A percentile compares a stretch with the other conserved stretches of the same genome.
Conservation (phyloP, 371 early-diverging fungal species). For the Apophysomyces sp. region DNA sequence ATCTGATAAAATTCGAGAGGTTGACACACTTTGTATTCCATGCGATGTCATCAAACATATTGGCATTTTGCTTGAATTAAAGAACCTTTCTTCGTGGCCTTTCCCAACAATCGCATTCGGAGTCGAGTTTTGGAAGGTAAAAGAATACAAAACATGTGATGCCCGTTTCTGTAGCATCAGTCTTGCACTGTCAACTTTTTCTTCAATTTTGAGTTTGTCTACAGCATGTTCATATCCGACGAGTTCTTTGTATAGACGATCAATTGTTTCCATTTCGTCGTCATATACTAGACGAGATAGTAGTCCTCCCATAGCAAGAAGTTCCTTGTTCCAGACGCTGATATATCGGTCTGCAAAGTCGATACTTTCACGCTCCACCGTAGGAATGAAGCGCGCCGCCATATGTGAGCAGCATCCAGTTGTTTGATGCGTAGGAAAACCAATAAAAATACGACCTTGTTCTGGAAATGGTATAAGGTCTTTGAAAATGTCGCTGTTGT, state of each 20-base stretch:
- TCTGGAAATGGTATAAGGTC: constrained; percentile 72
- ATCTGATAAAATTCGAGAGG: constrained; percentile 46
- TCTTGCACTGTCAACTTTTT: constrained; percentile 24
- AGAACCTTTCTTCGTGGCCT: constrained; percentile 59
- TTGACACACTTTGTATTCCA: constrained; percentile 59
- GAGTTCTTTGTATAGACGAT: constrained; percentile 53
- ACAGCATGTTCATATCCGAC: constrained; percentile 33
- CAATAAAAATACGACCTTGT: constrained; percentile 89
- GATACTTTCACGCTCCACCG: constrained; percentile 87
- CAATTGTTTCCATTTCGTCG: constrained; percentile 68
- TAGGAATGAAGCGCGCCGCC: constrained; percentile 88
- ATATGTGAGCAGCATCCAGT: constrained; percentile 85
- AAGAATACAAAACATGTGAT: constrained; percentile 69
- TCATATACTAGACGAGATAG: constrained; percentile 79
- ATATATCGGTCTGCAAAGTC: constrained; percentile 90
- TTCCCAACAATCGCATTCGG: constrained; percentile 69
- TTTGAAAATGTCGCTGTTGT: constrained; percentile 57
- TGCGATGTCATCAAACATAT: constrained; percentile 64
- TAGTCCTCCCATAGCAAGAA: constrained; percentile 74
- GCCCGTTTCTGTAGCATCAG: constrained; percentile 67
- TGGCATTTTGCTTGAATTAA: constrained; percentile 47
- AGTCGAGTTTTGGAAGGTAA: constrained; percentile 71
- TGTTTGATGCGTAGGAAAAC: constrained; percentile 90
- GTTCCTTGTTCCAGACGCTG: constrained; percentile 82
- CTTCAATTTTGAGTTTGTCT: constrained; percentile 22